Percentiles rank a stretch among this genome's conserved stretches.
These are phyloP conservation scores for Papiliotrema fonsecae DNA, from an alignment of 1,284 basidiomycete species.

Conservation along the genomic window DNA sequence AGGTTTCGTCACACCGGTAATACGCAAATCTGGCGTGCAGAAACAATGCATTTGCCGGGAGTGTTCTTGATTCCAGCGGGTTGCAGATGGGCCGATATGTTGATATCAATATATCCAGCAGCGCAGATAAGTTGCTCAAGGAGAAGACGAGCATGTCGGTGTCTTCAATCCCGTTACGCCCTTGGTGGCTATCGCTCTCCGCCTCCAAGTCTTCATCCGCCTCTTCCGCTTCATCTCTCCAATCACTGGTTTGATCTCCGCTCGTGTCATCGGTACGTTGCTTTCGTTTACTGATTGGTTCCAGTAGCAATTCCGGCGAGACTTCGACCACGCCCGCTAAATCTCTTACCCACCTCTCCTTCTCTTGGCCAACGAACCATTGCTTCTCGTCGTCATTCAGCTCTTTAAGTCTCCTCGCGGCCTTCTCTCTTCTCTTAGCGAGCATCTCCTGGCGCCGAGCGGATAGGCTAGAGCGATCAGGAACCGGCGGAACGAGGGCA, in stretches of 20 bases:
- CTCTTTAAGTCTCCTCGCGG: constrained; percentile 54
- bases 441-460: constrained; percentile 27
- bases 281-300: too few relatives aligned
- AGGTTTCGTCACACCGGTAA: constrained; percentile 74
- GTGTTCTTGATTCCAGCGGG: constrained; percentile 57
- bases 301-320: constrained; percentile 26
- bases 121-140: constrained; percentile 64
- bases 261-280: too few relatives aligned
- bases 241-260: constrained; percentile 15
- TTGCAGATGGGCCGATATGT: constrained; percentile 55
- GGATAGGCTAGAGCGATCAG: constrained; percentile 1
- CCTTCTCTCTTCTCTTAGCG: constrained; percentile 58
- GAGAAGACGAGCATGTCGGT: constrained; percentile 93
- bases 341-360: constrained; percentile 56
- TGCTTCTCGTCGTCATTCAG: constrained; percentile 55
- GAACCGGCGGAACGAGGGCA: background rate
- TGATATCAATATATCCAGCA: constrained; percentile 76
- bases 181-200: constrained; percentile 20
- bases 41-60: constrained; percentile 78
- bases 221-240: constrained; percentile 37
- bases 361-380: constrained; percentile 54
- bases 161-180: too few relatives aligned
- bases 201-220: constrained; percentile 51
- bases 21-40: constrained; percentile 82
- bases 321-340: constrained; percentile 30